A percentile compares a stretch with the other conserved stretches of the same genome.
Evolutionary conservation across 768 basidiomycete genomes (phyloP).

Genomic region (Filobasidium wieringae): DNA sequence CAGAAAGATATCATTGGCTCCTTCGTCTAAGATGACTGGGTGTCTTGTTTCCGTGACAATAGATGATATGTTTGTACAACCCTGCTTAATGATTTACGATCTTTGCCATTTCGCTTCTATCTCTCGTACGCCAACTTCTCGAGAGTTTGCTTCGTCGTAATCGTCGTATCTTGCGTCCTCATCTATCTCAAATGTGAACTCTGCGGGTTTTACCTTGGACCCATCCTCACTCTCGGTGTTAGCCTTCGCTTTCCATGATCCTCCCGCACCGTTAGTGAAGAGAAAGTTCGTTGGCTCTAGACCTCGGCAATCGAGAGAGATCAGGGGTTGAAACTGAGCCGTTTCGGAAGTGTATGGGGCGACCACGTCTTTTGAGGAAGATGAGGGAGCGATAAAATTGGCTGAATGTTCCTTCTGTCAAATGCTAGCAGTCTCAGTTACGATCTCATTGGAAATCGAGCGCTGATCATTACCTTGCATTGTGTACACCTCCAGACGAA

Average conservation of each 20-base stretch:
- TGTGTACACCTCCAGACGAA: constrained; percentile 35
- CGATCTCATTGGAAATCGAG: not conserved
- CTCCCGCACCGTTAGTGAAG: constrained; percentile 17
- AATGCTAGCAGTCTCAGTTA: not conserved
- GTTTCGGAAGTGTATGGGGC: constrained; percentile 17
- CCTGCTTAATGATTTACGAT: not conserved
- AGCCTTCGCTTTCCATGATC: constrained; percentile 17
- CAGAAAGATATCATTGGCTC: constrained; percentile 13
- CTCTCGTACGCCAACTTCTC: constrained; percentile 30
- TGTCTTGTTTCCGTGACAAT: too few relatives aligned
- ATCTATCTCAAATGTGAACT: constrained; percentile 33
- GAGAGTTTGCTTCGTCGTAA: constrained; percentile 34
- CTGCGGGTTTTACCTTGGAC: constrained; percentile 14
- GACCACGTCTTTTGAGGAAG: constrained; percentile 22
- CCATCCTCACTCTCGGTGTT: constrained; percentile 14
- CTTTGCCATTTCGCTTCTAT: constrained; percentile 20
- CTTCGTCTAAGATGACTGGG: not conserved
- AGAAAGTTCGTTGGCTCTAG: constrained; percentile 33
- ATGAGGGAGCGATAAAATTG: constrained; percentile 25
- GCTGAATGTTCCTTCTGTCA: constrained; percentile 38
- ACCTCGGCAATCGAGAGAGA: constrained; percentile 36
- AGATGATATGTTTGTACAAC: not conserved
- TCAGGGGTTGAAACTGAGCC: constrained; percentile 20
- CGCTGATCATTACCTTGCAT: constrained; percentile 30
- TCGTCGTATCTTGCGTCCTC: constrained; percentile 38